Conservation (phyloP, 2,329 filamentous ascomycete species). For the Pochonia chlamydosporia region DNA sequence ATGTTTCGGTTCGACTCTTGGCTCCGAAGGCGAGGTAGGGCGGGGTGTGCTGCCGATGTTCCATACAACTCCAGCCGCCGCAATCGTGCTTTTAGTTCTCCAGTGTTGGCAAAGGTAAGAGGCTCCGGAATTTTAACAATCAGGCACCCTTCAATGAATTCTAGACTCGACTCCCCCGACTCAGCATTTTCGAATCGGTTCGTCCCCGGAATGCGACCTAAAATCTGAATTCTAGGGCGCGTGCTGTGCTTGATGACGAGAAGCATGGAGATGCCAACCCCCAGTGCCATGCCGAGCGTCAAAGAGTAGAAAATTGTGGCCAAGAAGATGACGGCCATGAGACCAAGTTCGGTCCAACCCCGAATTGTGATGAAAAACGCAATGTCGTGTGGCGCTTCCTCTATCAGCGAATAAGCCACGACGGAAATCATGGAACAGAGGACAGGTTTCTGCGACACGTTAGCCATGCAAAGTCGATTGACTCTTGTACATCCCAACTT, state of each 20-base stretch:
- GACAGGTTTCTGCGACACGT: conserved; percentile 68
- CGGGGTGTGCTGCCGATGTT: conserved; percentile 78
- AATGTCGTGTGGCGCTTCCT: conserved; percentile 91
- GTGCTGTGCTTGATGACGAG: conserved; percentile 88
- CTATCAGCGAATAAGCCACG: conserved; percentile 88
- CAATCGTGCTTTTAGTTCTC: conserved; percentile 79
- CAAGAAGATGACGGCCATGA: conserved; percentile 87
- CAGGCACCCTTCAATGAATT: conserved; percentile 85
- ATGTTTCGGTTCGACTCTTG: conserved; percentile 85
- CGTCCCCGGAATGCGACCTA: conserved; percentile 81
- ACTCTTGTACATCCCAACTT: conserved; percentile 29
- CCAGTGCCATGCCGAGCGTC: conserved; percentile 86
- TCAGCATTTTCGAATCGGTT: conserved; percentile 83
- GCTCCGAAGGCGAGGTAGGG: conserved; percentile 70
- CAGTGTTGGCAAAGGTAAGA: conserved; percentile 94
- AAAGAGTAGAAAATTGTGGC: conserved; percentile 94
- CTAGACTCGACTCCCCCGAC: conserved; percentile 63
- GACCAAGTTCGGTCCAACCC: conserved; percentile 76
- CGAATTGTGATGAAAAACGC: conserved; percentile 81
- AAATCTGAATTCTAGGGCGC: conserved; percentile 88
- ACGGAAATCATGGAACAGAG: conserved; percentile 92
- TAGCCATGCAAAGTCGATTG: not conserved
- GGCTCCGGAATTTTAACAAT: conserved; percentile 98
- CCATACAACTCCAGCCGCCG: conserved; percentile 84
- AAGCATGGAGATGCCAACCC: conserved; percentile 83